phyloP scores from a whole-genome alignment of 306 rosid species.

The Trichosanthes truncata region DNA sequence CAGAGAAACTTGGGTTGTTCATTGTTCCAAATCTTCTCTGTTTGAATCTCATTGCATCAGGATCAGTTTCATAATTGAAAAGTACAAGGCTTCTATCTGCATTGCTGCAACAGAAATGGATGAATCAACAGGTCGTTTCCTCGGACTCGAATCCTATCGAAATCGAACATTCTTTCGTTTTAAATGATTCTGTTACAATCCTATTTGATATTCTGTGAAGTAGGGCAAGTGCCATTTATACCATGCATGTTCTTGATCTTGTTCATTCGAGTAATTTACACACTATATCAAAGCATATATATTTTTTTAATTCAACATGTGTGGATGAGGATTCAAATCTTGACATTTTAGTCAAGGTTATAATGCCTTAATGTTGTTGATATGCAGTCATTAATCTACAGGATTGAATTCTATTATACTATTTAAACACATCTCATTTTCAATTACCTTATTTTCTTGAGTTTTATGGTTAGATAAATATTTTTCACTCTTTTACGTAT shows the following conservation, averaged over 20 bases:
- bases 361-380: too few relatives aligned
- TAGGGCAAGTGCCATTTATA: background rate
- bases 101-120: background rate
- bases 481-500: too few relatives aligned
- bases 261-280: background rate
- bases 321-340: too few relatives aligned
- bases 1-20: background rate
- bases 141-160: background rate
- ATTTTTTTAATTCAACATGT: too few relatives aligned
- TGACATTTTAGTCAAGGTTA: too few relatives aligned
- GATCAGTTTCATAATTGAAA: background rate
- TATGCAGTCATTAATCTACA: too few relatives aligned
- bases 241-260: background rate
- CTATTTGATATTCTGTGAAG: background rate
- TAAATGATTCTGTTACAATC: background rate
- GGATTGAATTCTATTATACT: too few relatives aligned
- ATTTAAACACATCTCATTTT: too few relatives aligned
- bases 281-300: too few relatives aligned
- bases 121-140: background rate
- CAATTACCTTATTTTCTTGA: too few relatives aligned
- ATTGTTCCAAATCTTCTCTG: background rate
- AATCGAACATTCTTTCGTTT: background rate
- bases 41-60: background rate
- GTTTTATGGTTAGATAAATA: too few relatives aligned
- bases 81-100: background rate